Evolutionary conservation across 495 filamentous ascomycete genomes (phyloP), one percentile per base, ranked within the genome.

Genomic region (Podospora pseudoanserina): DNA sequence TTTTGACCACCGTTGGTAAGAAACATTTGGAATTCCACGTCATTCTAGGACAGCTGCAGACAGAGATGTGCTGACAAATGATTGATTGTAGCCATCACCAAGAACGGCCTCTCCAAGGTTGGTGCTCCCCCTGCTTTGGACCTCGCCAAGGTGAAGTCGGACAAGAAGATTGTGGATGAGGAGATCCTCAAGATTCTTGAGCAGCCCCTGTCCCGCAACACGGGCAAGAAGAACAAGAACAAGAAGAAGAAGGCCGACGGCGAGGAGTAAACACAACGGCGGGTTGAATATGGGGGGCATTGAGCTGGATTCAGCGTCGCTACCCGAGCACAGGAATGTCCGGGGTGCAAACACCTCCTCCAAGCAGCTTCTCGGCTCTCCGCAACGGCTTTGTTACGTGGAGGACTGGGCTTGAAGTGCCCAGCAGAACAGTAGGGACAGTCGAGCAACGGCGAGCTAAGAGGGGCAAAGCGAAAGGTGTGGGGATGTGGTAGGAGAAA

Each of bases 161-260:
- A 98, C 79, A 97, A 99, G 87, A 97, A 97, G 87, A 95, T 99
- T 76, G 91, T 89, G 67, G 94, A 98, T 74, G 92, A 95, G 79
- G 93, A 97, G 80, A 86, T 99, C 70, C 89, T 97, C 65, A 90
- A 93, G 84, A 94, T 99, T 69, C 84, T 99, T 60, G 92, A 92
- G 79, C 90, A 90, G 77, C 93, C 95, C 16, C 79, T 97, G 65
- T 84, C 90, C 69, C 89, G 86, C 74, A 90, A 89, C 65, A 89
- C 89, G 54, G 89, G 89, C 70, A 86, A 87, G 72, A 93, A 91
- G 81, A 96, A 94, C 84, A 92, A 94, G 82, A 95, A 95, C 87
- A 96, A 94, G 91, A 90, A 91, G 86, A 88, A 87, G 83, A 87
- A 89, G 55, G 82, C 81, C 54, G 85, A 78, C 55, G 73, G 72